Percentiles rank a stretch among this genome's conserved stretches.
These are phyloP conservation scores for Aspergillus niger DNA, from an alignment of 2,329 filamentous ascomycete species.

Conservation along the genomic window DNA sequence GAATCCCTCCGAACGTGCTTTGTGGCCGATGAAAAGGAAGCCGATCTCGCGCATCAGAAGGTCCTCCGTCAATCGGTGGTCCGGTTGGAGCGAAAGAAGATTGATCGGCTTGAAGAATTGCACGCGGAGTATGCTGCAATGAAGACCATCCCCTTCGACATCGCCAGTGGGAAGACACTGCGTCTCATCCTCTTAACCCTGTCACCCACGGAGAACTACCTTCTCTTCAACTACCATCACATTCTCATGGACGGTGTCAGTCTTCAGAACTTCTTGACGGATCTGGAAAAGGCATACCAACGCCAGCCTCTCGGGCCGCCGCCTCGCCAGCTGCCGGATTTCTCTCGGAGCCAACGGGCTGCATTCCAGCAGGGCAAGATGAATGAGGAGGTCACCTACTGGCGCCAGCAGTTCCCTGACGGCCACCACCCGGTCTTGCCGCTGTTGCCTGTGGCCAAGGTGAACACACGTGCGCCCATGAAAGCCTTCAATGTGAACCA, in stretches of 20 bases:
- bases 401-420: conserved; percentile 31
- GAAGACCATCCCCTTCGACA: conserved; percentile 35
- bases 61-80: not conserved
- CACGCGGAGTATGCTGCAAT: conserved; percentile 24
- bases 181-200: conserved; percentile 35
- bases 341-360: conserved; percentile 30
- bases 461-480: conserved; percentile 22
- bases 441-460: conserved; percentile 34
- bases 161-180: conserved; percentile 35
- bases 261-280: conserved; percentile 43
- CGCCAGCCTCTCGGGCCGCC: conserved; percentile 23
- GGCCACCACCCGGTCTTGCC: conserved; percentile 33
- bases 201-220: conserved; percentile 33
- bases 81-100: not conserved
- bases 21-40: conserved; percentile 19
- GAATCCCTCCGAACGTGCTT: conserved; percentile 32
- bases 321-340: conserved; percentile 36
- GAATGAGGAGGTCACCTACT: conserved; percentile 37
- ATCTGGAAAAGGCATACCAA: conserved; percentile 47
- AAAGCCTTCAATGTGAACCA: conserved; percentile 16
- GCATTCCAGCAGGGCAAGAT: conserved; percentile 28
- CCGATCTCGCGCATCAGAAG: not conserved
- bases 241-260: conserved; percentile 53
- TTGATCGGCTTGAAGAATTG: not conserved
- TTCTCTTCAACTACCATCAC: conserved; percentile 51